phyloP scores from a whole-genome alignment of 768 basidiomycete genomes.

The Pilatotrama ljubarskyi region DNA sequence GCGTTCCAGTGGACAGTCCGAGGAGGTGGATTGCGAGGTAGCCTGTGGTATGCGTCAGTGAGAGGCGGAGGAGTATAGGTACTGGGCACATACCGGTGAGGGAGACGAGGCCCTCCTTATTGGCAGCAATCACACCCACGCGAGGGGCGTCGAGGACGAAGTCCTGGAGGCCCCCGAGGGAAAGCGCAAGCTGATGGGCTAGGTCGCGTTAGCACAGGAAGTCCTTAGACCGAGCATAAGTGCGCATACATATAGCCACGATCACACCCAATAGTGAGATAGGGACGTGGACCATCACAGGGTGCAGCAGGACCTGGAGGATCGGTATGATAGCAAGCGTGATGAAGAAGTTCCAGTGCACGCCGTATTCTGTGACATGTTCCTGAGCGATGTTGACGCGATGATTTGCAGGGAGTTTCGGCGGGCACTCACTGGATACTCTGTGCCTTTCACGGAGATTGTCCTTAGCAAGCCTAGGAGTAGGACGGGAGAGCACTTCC shows the following conservation, averaged over 20 bases:
- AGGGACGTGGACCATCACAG: conserved; percentile 56
- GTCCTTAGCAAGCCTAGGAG: conserved; percentile 76
- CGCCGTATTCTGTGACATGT: conserved; percentile 94
- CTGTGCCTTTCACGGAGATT: conserved; percentile 84
- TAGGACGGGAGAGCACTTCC: conserved; percentile 67
- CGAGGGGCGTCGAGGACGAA: conserved; percentile 72
- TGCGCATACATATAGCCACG: conserved; percentile 54
- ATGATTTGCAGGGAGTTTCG: neutral
- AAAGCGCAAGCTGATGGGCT: conserved; percentile 77
- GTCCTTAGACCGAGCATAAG: neutral
- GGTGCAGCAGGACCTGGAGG: conserved; percentile 67
- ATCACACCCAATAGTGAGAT: conserved; percentile 63
- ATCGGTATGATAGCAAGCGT: conserved; percentile 83
- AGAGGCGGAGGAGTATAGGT: neutral
- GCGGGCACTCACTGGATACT: conserved; percentile 78
- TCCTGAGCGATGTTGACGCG: conserved; percentile 51
- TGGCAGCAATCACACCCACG: conserved; percentile 62
- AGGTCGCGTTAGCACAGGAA: neutral
- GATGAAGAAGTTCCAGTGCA: conserved; percentile 99
- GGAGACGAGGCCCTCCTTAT: conserved; percentile 92
- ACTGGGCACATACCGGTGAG: conserved; percentile 53
- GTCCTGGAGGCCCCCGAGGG: conserved; percentile 51
- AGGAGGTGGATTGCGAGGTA: conserved; percentile 90
- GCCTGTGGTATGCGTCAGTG: conserved; percentile 43
- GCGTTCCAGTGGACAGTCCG: conserved; percentile 78